Evolutionary conservation across 331 rosid species (phyloP).

Genomic region (Cydonia oblonga): DNA sequence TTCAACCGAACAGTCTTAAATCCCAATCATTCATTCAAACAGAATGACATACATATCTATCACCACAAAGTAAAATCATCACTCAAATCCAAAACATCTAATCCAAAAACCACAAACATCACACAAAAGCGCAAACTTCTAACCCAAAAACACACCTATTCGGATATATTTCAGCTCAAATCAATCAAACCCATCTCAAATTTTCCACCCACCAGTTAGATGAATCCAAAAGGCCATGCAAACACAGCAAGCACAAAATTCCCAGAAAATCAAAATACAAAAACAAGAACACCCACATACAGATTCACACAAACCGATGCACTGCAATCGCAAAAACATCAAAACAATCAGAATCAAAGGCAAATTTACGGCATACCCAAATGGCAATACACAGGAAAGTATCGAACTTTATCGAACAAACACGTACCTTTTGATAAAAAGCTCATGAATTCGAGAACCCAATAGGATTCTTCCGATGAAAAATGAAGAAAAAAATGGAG

Average conservation of each 20-base stretch:
- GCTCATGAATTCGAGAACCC: conserved; percentile 1
- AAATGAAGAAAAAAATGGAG: neutral
- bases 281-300: conserved; percentile 10
- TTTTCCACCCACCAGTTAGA: neutral
- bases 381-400: neutral
- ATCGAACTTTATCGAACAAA: neutral
- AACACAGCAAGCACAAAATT: neutral
- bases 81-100: neutral
- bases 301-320: conserved; percentile 20
- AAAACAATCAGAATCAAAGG: neutral
- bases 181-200: conserved; percentile 13
- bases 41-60: neutral
- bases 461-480: neutral
- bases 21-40: neutral
- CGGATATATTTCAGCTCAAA: neutral
- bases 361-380: neutral
- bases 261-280: neutral
- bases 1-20: neutral
- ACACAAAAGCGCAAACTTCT: neutral
- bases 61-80: neutral
- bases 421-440: conserved; percentile 4
- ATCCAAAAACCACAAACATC: conserved; percentile 4
- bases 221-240: conserved; percentile 4
- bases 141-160: neutral
- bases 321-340: conserved; percentile 1